Conservation (phyloP, 2,329 filamentous ascomycete species). For the Moelleriella libera region DNA sequence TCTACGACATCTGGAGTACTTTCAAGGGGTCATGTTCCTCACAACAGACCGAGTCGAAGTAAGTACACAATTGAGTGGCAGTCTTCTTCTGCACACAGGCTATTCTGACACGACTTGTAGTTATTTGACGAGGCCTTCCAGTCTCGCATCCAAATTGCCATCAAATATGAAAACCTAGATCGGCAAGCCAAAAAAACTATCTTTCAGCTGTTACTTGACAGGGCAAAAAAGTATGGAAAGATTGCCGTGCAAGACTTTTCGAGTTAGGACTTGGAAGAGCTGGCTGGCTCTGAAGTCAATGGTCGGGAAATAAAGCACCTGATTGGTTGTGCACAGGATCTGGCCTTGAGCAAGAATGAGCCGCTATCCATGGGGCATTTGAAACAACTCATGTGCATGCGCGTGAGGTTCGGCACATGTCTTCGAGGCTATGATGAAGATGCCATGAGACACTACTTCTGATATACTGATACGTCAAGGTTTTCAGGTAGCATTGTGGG, state of each 20-base stretch:
- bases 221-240: conserved; percentile 52
- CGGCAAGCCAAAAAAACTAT: conserved; percentile 61
- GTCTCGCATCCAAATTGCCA: conserved; percentile 71
- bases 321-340: conserved; percentile 66
- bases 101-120: conserved; percentile 14
- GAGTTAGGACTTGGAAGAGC: conserved; percentile 50
- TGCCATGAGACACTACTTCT: conserved; percentile 71
- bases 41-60: conserved; percentile 75
- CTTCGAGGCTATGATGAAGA: conserved; percentile 65
- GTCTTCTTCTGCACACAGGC: background rate
- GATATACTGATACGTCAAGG: background rate
- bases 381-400: conserved; percentile 68
- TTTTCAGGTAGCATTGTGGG: too few species aligned
- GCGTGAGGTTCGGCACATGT: conserved; percentile 70
- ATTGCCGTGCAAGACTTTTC: conserved; percentile 45
- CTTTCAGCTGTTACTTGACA: conserved; percentile 72
- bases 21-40: conserved; percentile 67
- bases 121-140: conserved; percentile 89
- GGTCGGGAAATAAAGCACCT: conserved; percentile 74
- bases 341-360: conserved; percentile 63
- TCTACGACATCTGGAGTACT: conserved; percentile 75
- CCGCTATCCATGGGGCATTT: conserved; percentile 68
- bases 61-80: conserved; percentile 7
- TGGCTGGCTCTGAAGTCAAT: conserved; percentile 52
- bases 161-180: conserved; percentile 66